Evolutionary conservation across 192 early-diverging fungal species (phyloP), one percentile per base, ranked within the genome.

Genomic region (Gaertneriomyces sp.): DNA sequence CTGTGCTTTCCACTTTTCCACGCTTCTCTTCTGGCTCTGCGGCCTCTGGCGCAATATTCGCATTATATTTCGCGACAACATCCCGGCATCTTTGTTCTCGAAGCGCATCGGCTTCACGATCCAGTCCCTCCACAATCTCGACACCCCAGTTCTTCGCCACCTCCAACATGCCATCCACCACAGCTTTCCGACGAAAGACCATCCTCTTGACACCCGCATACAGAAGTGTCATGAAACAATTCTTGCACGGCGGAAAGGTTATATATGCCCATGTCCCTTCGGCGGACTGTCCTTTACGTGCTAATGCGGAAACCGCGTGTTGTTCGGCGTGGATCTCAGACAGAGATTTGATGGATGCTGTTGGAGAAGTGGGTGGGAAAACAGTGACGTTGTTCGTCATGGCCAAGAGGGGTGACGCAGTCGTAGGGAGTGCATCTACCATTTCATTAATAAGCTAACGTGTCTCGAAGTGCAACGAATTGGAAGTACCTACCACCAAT

Each of bases 181-280:
- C 16, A 7, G 38, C 14, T 7, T 19, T 44, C 6, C 60, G 59
- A n/a, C 69, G 42, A 47, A 64, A 64, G 6, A 63, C 53, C 8
- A 70, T 46, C 42, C 69, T 16, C 50, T 70, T 63, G 42, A 70
- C 39, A 6, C 69, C 69, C 11, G 69, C 69, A 41, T 70, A 64
- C 16, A 70, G 17, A 0, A 63, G 33, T 8, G 49, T 8, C 60
- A 63, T 58, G 14, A 70, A 63, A 40, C 69, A 70, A 6, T 70
- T 61, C 52, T 70, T 70, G 61, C 69, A 70, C 0, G 69, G 69
- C 16, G 69, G 69, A 43, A 63, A 70, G 1, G 69, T 70, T 4
- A 70, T 40, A 45, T 63, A 70, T 5, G 50, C 42, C 55, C 60
- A 62, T 8, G 61, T 47, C 17, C 69, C 69, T 8, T 40, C 20